Evolutionary conservation across 345 rosid genomes (phyloP).

Genomic region (Gossypium herbaceum): DNA sequence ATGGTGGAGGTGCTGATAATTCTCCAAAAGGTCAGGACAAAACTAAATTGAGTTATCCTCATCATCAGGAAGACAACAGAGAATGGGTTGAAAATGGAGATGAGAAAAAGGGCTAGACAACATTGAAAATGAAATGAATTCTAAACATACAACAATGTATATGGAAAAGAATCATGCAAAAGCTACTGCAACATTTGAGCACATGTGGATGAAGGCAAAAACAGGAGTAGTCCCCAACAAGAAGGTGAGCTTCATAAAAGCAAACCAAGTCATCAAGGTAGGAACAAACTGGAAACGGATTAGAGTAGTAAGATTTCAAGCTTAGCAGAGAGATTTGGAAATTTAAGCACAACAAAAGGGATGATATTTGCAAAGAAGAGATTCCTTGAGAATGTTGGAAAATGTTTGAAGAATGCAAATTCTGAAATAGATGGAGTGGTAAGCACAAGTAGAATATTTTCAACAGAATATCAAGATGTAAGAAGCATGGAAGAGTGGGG

Average conservation of each 20-base stretch:
- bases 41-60: background rate
- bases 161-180: conserved; percentile 11
- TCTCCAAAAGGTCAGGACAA: background rate
- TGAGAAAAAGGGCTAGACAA: conserved; percentile 5
- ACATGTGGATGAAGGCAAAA: conserved; percentile 3
- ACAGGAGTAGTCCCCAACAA: conserved; percentile 11
- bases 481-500: conserved; percentile 16
- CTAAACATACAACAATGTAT: background rate
- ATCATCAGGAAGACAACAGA: background rate
- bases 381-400: conserved; percentile 12
- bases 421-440: conserved; percentile 7
- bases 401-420: conserved; percentile 11
- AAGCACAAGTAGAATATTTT: conserved; percentile 11
- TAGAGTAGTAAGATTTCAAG: background rate
- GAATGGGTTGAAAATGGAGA: conserved; percentile 7
- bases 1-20: background rate
- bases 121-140: conserved; percentile 13
- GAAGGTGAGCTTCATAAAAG: conserved; percentile 4
- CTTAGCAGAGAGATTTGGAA: conserved; percentile 14
- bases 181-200: conserved; percentile 3
- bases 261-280: conserved; percentile 19
- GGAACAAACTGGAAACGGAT: conserved; percentile 21
- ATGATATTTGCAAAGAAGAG: conserved; percentile 30
- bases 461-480: conserved; percentile 3
- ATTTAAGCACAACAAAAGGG: conserved; percentile 25